A percentile compares a stretch with the other conserved stretches of the same genome.
phyloP scores from a whole-genome alignment of 2,329 filamentous ascomycete genomes.

The Dichotomopilus funicola region DNA sequence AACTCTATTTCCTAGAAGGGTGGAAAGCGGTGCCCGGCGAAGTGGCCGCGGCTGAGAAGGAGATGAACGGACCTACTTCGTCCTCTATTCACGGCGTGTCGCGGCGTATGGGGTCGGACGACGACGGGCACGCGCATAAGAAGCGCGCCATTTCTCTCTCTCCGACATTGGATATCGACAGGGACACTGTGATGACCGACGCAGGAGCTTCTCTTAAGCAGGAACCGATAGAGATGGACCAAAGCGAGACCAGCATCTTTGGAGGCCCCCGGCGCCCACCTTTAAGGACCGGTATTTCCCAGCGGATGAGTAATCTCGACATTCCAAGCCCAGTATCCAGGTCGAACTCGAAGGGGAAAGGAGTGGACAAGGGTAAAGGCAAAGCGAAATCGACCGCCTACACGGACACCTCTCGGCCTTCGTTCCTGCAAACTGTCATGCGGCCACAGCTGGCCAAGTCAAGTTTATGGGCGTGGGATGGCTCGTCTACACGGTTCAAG shows the following conservation, averaged over 20 bases:
- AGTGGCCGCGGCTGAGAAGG: constrained; percentile 59
- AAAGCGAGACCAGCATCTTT: constrained; percentile 26
- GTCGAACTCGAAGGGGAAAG: constrained; percentile 26
- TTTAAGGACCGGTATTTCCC: constrained; percentile 18
- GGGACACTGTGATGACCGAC: constrained; percentile 40
- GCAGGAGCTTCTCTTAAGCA: constrained; percentile 24
- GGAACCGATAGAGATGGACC: constrained; percentile 23
- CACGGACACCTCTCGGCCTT: constrained; percentile 16
- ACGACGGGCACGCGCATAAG: constrained; percentile 48
- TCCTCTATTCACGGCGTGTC: constrained; percentile 33
- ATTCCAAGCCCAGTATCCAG: constrained; percentile 31
- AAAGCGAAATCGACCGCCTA: constrained; percentile 16
- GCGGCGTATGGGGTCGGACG: constrained; percentile 36
- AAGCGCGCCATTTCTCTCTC: constrained; percentile 45
- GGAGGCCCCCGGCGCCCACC: constrained; percentile 21
- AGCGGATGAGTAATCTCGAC: constrained; percentile 28
- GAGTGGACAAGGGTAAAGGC: constrained; percentile 31
- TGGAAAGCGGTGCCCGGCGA: constrained; percentile 68
- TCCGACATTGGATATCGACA: constrained; percentile 33
- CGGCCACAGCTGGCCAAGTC: constrained; percentile 35
- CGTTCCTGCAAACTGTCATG: constrained; percentile 26
- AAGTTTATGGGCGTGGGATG: constrained; percentile 46
- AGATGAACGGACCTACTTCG: constrained; percentile 40
- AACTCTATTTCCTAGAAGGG: constrained; percentile 75
- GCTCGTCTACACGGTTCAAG: constrained; percentile 45